Percentiles rank a stretch among this genome's conserved stretches.
Conservation (phyloP, 2,329 filamentous ascomycete species). For the Leptographium wingfieldii region DNA sequence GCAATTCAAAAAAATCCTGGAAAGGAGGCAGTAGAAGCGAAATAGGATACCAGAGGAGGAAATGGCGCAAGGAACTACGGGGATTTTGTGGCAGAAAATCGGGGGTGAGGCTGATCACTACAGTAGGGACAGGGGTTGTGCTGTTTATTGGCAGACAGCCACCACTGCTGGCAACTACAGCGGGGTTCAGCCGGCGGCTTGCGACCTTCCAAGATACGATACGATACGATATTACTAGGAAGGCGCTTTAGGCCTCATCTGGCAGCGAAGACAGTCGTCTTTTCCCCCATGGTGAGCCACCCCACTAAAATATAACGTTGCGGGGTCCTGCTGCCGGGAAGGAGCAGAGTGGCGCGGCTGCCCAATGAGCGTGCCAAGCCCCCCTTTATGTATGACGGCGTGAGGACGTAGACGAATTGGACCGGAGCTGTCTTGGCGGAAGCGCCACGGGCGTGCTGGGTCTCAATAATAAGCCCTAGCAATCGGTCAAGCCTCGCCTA, state of each 20-base stretch:
- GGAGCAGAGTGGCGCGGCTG: background rate
- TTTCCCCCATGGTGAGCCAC: background rate
- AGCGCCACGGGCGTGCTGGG: background rate
- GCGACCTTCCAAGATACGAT: no score
- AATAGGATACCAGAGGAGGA: background rate
- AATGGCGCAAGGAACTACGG: background rate
- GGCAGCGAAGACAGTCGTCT: background rate
- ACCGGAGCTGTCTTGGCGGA: background rate
- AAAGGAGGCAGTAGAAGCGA: background rate
- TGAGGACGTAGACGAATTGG: background rate
- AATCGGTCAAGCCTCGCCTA: background rate
- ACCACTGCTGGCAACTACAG: background rate
- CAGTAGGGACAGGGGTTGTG: background rate
- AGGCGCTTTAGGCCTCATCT: no score
- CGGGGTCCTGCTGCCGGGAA: background rate
- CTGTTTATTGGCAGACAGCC: background rate
- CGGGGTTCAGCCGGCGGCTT: no score
- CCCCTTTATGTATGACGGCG: background rate
- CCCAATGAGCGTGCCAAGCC: background rate
- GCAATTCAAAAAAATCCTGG: background rate
- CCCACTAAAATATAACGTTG: constrained; percentile 2
- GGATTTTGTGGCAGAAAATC: background rate
- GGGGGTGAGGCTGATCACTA: background rate
- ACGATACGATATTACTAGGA: no score
- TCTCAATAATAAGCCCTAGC: background rate